These are phyloP conservation scores for Effrenium voratum DNA, from an alignment of 73 alveolate genomes.

Conservation along the genomic window DNA sequence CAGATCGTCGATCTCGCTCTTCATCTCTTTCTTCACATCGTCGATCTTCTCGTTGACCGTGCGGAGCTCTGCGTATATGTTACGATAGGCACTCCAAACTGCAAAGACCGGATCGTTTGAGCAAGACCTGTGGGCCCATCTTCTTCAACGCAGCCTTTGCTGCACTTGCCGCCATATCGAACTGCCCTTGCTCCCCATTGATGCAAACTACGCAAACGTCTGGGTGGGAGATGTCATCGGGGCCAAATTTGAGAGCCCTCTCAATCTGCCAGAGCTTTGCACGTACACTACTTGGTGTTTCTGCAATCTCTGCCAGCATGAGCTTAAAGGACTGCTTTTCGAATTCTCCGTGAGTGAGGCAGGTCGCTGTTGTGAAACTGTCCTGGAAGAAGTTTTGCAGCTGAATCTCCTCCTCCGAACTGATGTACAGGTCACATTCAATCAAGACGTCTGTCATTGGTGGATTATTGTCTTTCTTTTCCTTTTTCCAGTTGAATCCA, in stretches of 20 bases:
- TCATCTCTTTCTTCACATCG: too few relatives aligned
- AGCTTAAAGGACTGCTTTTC: not conserved
- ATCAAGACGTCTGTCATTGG: not conserved
- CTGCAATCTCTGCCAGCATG: constrained; percentile 11
- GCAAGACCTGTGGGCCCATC: not conserved
- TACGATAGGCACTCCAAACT: not conserved
- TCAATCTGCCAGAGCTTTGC: not conserved
- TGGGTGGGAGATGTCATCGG: not conserved
- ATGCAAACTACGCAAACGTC: not conserved
- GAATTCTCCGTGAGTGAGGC: not conserved
- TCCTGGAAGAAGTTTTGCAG: not conserved
- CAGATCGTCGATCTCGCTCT: too few relatives aligned
- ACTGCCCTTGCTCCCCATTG: not conserved
- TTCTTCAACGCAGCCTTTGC: not conserved
- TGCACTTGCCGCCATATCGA: not conserved
- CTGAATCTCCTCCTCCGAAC: not conserved
- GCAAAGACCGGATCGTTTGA: not conserved
- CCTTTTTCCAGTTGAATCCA: not conserved
- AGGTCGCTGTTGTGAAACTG: not conserved
- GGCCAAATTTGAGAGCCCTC: not conserved
- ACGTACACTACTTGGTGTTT: not conserved
- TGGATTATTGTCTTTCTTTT: not conserved
- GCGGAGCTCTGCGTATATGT: not conserved
- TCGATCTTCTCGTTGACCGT: not conserved
- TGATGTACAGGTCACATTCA: not conserved